Conservation (phyloP, 768 basidiomycete species). For the Leccinum uliginosum region DNA sequence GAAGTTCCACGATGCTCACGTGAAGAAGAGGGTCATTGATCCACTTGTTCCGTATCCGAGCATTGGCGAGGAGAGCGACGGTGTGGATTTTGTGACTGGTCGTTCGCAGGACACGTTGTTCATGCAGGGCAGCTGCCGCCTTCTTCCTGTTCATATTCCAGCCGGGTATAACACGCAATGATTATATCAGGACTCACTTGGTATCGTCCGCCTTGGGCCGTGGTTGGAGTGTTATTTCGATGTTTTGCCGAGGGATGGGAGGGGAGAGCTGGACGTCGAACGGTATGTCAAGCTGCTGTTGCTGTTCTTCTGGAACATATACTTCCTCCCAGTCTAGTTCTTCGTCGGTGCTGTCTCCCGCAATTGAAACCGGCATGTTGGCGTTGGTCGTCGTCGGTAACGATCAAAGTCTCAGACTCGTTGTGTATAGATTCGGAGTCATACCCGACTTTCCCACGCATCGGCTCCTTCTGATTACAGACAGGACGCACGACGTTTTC, state of each 20-base stretch:
- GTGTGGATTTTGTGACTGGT: constrained; percentile 90
- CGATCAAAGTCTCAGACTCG: constrained; percentile 3
- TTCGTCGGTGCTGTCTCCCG: constrained; percentile 46
- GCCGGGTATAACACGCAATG: constrained; percentile 5
- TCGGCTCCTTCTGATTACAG: too few relatives aligned
- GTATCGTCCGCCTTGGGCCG: constrained; percentile 34
- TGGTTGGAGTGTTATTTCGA: constrained; percentile 71
- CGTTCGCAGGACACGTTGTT: constrained; percentile 70
- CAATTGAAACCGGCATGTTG: constrained; percentile 16
- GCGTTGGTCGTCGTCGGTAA: constrained; percentile 5
- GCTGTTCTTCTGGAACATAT: constrained; percentile 41
- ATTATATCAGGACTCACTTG: constrained; percentile 40
- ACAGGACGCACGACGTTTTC: too few relatives aligned
- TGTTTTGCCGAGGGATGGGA: constrained; percentile 40
- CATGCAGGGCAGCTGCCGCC: constrained; percentile 40
- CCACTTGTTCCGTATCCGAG: constrained; percentile 74
- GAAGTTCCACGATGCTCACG: constrained; percentile 39
- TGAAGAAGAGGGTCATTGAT: constrained; percentile 79
- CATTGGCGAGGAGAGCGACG: constrained; percentile 72
- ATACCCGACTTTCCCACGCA: too few relatives aligned
- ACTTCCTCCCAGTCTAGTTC: constrained; percentile 84
- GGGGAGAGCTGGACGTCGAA: constrained; percentile 23
- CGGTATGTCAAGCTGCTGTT: constrained; percentile 12
- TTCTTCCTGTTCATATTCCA: constrained; percentile 41
- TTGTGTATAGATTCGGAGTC: constrained; percentile 16